Percentiles rank a stretch among this genome's conserved stretches.
phyloP scores from a whole-genome alignment of 2,329 filamentous ascomycete genomes.

The Botrytis byssoidea region DNA sequence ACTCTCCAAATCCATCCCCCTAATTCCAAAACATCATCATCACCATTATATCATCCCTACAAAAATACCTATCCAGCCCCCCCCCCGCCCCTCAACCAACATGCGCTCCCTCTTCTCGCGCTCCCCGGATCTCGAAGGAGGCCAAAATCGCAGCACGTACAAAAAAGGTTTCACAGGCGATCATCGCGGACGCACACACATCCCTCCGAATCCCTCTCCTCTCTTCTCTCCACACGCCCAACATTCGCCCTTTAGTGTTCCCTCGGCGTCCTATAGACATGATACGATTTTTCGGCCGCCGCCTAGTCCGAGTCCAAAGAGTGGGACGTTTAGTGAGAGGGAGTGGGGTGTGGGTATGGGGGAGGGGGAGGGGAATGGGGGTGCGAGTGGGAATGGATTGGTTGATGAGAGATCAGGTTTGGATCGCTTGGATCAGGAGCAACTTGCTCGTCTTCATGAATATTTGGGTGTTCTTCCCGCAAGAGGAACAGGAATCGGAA shows the following conservation, averaged over 20 bases:
- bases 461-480: neutral
- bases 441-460: neutral
- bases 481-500: neutral
- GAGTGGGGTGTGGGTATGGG: neutral
- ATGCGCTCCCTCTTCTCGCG: constrained; percentile 9
- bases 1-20: neutral
- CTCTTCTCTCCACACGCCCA: neutral
- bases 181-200: constrained; percentile 1
- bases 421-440: neutral
- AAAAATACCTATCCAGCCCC: neutral
- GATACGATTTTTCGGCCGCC: constrained; percentile 1
- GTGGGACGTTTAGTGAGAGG: neutral
- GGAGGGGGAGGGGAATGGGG: neutral
- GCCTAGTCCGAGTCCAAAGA: neutral
- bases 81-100: neutral
- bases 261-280: neutral
- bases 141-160: neutral
- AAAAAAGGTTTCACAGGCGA: constrained; percentile 11
- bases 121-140: constrained; percentile 11
- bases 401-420: no score
- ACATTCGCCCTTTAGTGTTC: neutral
- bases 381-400: no score
- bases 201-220: neutral
- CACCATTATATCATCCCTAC: neutral
- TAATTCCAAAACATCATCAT: neutral